Evolutionary conservation across 2,329 filamentous ascomycete species (phyloP).

Genomic region (Metarhizium anisopliae): DNA sequence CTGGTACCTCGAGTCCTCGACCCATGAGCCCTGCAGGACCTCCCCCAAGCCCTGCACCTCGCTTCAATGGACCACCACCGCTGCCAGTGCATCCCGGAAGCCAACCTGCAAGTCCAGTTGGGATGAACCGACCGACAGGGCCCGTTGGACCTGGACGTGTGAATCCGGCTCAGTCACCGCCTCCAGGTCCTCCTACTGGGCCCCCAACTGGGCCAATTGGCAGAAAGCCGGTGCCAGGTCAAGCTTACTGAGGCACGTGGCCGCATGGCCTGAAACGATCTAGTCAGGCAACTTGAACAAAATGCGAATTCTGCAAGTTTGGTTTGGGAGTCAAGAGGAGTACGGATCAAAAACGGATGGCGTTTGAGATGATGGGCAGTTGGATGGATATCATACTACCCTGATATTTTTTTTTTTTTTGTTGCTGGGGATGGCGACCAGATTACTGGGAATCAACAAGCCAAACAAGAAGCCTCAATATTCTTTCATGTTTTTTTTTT

Average conservation of each 20-base stretch:
- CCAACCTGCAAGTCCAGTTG: slow-evolving; percentile 33
- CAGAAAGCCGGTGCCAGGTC: slow-evolving; percentile 49
- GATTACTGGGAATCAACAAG: background rate
- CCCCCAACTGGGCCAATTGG: slow-evolving; percentile 34
- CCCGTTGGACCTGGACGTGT: slow-evolving; percentile 38
- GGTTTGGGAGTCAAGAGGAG: slow-evolving; percentile 12
- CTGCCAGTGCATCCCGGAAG: slow-evolving; percentile 20
- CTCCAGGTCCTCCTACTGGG: slow-evolving; percentile 26
- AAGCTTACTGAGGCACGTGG: slow-evolving; percentile 31
- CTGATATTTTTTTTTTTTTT: background rate
- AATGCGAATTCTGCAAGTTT: slow-evolving; percentile 4
- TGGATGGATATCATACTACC: slow-evolving; percentile 11
- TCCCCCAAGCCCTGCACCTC: slow-evolving; percentile 1
- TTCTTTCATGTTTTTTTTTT: slow-evolving; percentile 10
- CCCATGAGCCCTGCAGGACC: slow-evolving; percentile 34
- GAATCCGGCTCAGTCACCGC: slow-evolving; percentile 29
- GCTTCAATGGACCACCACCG: slow-evolving; percentile 7
- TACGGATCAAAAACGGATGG: slow-evolving; percentile 15
- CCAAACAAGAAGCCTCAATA: slow-evolving; percentile 4
- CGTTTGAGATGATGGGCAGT: slow-evolving; percentile 16
- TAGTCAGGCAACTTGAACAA: slow-evolving; percentile 1
- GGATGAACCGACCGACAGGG: slow-evolving; percentile 30
- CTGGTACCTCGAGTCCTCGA: slow-evolving; percentile 13
- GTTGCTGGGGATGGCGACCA: background rate
- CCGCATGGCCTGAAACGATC: too few relatives aligned